These are phyloP conservation scores for Solanum virginianum DNA, from an alignment of 257 asterid species.

Conservation along the genomic window DNA sequence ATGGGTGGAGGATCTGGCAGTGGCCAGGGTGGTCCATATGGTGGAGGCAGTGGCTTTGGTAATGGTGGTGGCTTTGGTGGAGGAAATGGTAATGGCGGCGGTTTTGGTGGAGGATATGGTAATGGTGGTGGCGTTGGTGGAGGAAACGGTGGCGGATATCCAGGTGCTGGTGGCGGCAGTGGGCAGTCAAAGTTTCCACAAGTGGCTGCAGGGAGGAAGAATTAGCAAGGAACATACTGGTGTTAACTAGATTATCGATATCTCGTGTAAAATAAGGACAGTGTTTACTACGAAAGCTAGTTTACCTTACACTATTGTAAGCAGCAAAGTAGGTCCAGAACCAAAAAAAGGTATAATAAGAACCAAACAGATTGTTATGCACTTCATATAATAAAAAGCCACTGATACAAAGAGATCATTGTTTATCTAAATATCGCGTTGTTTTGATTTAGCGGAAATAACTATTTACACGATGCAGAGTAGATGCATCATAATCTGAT, in stretches of 20 bases:
- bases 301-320: neutral
- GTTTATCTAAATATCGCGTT: neutral
- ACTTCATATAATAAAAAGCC: neutral
- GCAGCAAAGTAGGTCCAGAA: neutral
- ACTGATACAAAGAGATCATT: neutral
- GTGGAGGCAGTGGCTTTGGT: neutral
- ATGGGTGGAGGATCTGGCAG: neutral
- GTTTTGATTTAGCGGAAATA: neutral
- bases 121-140: neutral
- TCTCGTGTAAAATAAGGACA: neutral
- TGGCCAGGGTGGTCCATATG: neutral
- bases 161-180: neutral
- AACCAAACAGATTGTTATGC: neutral
- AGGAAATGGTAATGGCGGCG: neutral
- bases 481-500: neutral
- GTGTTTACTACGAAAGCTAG: neutral
- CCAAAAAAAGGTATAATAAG: neutral
- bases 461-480: neutral
- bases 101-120: neutral
- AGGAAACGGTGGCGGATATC: neutral
- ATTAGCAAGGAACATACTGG: neutral
- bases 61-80: constrained; percentile 8
- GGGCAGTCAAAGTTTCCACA: neutral
- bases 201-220: neutral
- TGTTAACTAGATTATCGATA: neutral